Evolutionary conservation across 768 basidiomycete species (phyloP).

Genomic region (Amanita subjunquillea): DNA sequence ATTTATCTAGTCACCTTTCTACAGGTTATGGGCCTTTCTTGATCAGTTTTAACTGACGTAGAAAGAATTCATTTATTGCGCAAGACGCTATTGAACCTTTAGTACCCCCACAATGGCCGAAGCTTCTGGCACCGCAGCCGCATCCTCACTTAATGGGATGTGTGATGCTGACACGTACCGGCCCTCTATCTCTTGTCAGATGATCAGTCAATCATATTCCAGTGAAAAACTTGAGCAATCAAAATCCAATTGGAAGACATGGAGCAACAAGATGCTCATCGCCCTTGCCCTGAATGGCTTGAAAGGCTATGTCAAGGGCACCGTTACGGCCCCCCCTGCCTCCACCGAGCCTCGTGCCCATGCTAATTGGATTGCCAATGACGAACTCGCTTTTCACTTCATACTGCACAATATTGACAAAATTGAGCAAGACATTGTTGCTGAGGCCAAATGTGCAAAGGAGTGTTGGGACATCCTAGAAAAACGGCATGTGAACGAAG

Average conservation of each 20-base stretch:
- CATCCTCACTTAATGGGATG: background rate
- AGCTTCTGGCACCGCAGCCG: too few species aligned
- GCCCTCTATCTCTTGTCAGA: background rate
- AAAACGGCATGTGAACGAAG: background rate
- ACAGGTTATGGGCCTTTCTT: conserved; percentile 2
- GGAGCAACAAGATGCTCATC: background rate
- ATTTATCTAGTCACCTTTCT: background rate
- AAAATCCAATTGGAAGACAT: background rate
- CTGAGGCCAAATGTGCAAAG: background rate
- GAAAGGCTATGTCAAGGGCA: background rate
- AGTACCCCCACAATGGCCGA: background rate
- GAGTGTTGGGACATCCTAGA: background rate
- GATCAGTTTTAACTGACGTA: background rate
- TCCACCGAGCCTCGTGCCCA: background rate
- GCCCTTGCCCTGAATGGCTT: background rate
- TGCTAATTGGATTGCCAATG: background rate
- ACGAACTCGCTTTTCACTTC: background rate
- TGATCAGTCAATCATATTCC: background rate
- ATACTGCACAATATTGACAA: background rate
- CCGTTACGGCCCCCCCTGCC: background rate
- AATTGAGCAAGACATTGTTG: background rate
- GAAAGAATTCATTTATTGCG: background rate
- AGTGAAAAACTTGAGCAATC: background rate
- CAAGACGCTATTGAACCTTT: background rate
- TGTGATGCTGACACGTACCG: background rate